phyloP scores from a whole-genome alignment of 2,329 filamentous ascomycete species.

The Fusarium neocosmosporiellum region DNA sequence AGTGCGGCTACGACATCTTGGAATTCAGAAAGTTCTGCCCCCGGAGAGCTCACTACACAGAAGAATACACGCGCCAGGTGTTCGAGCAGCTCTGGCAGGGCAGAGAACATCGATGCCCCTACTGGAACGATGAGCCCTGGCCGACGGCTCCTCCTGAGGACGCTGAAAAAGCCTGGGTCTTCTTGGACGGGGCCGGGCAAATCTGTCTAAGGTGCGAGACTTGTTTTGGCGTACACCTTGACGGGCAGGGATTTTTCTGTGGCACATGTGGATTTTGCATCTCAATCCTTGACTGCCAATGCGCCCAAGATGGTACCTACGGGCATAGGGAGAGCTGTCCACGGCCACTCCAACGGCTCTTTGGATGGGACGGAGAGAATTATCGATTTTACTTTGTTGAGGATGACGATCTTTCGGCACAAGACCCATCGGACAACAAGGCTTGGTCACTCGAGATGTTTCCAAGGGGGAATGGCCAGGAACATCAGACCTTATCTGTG shows the following conservation, averaged over 20 bases:
- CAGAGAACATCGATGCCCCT: not conserved
- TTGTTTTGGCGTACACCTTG: no score
- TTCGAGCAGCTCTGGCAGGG: constrained; percentile 3
- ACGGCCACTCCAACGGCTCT: not conserved
- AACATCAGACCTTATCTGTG: not conserved
- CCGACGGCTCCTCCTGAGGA: not conserved
- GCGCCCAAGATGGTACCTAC: not conserved
- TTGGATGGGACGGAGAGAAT: not conserved
- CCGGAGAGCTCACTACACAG: not conserved
- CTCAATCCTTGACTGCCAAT: not conserved
- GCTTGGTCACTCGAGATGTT: not conserved
- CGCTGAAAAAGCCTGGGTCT: not conserved
- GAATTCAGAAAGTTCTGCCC: accelerated
- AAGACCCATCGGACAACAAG: not conserved
- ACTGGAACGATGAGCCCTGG: constrained; percentile 5
- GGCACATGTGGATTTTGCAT: not conserved
- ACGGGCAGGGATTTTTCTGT: no score
- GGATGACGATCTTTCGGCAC: not conserved
- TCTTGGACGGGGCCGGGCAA: not conserved
- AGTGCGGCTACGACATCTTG: not conserved
- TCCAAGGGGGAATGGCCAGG: not conserved
- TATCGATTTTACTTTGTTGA: not conserved
- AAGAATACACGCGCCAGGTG: not conserved
- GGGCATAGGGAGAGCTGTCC: not conserved
- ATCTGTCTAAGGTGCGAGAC: not conserved